Percentiles rank a stretch among this genome's conserved stretches.
phyloP scores from a whole-genome alignment of 495 filamentous ascomycete species.

The Aspergillus asperescens region DNA sequence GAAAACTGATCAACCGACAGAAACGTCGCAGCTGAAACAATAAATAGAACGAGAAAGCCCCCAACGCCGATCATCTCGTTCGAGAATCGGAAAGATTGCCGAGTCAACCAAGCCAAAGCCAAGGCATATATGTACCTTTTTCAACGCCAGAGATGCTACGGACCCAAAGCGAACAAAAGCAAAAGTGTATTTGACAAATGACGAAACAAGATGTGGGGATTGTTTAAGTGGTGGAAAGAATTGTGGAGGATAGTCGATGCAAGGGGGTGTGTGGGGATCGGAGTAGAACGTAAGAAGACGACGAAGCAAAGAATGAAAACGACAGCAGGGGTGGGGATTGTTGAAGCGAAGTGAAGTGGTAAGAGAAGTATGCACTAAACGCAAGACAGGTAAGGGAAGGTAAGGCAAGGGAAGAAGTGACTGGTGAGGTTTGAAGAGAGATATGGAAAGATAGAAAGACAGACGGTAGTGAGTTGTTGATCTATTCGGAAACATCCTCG shows the following conservation, averaged over 20 bases:
- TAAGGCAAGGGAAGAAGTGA: too few species aligned
- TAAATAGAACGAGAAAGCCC: background rate
- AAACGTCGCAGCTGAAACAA: background rate
- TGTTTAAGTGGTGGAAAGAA: too few species aligned
- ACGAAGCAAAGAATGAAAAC: background rate
- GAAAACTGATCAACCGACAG: background rate
- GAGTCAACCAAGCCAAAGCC: background rate
- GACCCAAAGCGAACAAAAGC: background rate
- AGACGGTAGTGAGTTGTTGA: background rate
- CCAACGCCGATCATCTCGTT: slow-evolving; percentile 5
- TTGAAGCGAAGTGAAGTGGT: background rate
- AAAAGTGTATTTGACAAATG: background rate
- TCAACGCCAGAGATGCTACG: background rate
- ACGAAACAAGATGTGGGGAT: background rate
- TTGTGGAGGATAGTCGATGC: too few species aligned
- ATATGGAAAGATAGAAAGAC: background rate
- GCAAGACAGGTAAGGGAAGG: too few species aligned
- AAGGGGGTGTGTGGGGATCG: background rate
- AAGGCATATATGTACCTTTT: background rate
- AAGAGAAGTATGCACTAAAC: too few species aligned
- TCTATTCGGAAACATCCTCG: slow-evolving; percentile 47
- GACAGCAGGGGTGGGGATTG: background rate
- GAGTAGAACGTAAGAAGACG: background rate
- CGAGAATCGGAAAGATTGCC: too few species aligned
- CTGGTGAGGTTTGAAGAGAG: too few species aligned